Conservation (phyloP, 2,329 filamentous ascomycete genomes). For the Pseudogymnoascus destructans region DNA sequence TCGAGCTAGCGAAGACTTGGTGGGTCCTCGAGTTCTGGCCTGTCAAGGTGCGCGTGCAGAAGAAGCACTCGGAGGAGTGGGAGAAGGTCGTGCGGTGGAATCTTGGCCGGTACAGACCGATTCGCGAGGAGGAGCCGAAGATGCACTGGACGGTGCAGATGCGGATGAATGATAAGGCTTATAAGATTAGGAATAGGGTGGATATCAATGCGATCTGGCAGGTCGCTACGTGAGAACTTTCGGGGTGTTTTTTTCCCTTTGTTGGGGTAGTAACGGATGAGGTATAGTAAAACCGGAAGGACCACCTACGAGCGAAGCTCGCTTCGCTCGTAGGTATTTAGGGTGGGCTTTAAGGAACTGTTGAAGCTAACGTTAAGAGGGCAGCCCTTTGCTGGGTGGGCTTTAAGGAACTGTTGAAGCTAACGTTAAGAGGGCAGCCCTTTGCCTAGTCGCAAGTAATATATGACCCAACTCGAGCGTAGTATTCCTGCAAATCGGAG, state of each 20-base stretch:
- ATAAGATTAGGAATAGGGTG: conserved; percentile 25
- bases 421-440: too few relatives aligned
- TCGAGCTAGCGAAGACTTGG: conserved; percentile 29
- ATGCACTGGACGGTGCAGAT: conserved; percentile 34
- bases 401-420: too few relatives aligned
- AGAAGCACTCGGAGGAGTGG: conserved; percentile 26
- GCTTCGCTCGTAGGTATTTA: too few relatives aligned
- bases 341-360: too few relatives aligned
- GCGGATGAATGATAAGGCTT: conserved; percentile 26
- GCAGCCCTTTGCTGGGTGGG: too few relatives aligned
- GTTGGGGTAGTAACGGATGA: background rate
- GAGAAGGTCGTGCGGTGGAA: conserved; percentile 29
- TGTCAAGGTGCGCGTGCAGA: conserved; percentile 28
- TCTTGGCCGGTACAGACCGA: conserved; percentile 27
- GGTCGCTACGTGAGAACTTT: conserved; percentile 10
- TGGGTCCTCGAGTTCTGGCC: conserved; percentile 34
- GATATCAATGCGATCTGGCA: conserved; percentile 27
- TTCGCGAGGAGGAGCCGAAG: conserved; percentile 28
- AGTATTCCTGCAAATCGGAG: too few relatives aligned
- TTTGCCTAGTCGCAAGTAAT: too few relatives aligned
- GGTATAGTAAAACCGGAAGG: background rate
- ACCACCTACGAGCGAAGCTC: too few relatives aligned
- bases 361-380: too few relatives aligned
- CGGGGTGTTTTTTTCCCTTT: background rate
- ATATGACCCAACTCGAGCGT: too few relatives aligned